These are phyloP conservation scores for Coemansia sp. DNA, from an alignment of 192 early-diverging fungal genomes.

Conservation along the genomic window DNA sequence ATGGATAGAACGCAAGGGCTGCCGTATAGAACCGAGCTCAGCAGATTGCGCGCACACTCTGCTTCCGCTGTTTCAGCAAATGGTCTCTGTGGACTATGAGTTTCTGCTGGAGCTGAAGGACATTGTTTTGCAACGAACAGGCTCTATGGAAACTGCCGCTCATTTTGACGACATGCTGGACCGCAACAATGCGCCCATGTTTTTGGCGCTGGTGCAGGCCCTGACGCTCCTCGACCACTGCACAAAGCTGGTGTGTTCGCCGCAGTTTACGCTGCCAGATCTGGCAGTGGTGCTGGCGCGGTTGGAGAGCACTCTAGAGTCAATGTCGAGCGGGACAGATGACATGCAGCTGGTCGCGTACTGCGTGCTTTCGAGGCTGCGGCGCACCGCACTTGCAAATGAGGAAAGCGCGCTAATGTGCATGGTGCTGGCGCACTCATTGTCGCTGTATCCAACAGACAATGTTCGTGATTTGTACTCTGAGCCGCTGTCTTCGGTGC, in stretches of 20 bases:
- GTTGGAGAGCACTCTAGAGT: constrained; percentile 17
- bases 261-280: constrained; percentile 9
- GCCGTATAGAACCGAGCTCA: neutral
- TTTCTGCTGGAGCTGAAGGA: constrained; percentile 14
- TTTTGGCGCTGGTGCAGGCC: constrained; percentile 22
- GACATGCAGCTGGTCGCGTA: constrained; percentile 16
- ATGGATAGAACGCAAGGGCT: constrained; percentile 14
- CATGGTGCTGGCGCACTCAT: constrained; percentile 19
- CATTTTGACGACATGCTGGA: constrained; percentile 21
- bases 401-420: neutral
- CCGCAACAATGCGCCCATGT: constrained; percentile 20
- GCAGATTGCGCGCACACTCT: neutral
- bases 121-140: neutral
- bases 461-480: constrained; percentile 5
- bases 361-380: constrained; percentile 8
- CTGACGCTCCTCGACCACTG: constrained; percentile 8
- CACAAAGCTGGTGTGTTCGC: neutral
- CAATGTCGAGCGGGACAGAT: constrained; percentile 5
- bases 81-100: constrained; percentile 27
- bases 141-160: neutral
- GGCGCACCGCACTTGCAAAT: neutral
- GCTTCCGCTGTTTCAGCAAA: constrained; percentile 20
- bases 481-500: constrained; percentile 4
- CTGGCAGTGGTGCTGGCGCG: constrained; percentile 21
- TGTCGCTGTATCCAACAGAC: constrained; percentile 15